Evolutionary conservation across 2,329 filamentous ascomycete species (phyloP).

Genomic region (Alternaria rosae): DNA sequence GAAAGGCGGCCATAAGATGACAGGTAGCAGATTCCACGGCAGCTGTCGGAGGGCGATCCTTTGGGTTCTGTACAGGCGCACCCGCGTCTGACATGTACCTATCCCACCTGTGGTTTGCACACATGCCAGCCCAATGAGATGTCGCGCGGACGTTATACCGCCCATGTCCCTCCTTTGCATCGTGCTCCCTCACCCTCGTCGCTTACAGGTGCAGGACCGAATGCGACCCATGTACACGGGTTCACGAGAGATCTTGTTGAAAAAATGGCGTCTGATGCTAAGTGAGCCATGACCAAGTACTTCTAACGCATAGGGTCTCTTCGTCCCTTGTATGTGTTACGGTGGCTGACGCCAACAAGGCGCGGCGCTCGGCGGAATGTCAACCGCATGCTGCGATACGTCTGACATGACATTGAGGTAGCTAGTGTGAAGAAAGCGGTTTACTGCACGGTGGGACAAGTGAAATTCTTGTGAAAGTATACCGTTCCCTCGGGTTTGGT

Average conservation of each 20-base stretch:
- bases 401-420: not conserved
- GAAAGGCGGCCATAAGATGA: slow-evolving; percentile 4
- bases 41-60: not conserved
- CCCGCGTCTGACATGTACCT: slow-evolving; percentile 1
- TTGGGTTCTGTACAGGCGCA: slow-evolving; percentile 3
- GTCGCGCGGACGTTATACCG: not conserved
- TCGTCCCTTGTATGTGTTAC: slow-evolving; percentile 1
- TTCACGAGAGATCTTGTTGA: not conserved
- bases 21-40: not conserved
- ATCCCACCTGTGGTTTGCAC: not conserved
- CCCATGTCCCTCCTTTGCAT: not conserved
- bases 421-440: not conserved
- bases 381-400: not conserved
- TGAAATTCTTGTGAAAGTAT: not conserved
- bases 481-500: not conserved
- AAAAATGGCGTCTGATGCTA: slow-evolving; percentile 1
- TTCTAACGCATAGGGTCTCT: slow-evolving; percentile 6
- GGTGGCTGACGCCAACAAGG: not conserved
- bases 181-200: not conserved
- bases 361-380: not conserved
- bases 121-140: not conserved
- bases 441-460: not conserved
- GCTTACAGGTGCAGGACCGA: slow-evolving; percentile 1
- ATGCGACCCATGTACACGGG: not conserved
- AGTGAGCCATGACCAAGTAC: not conserved